Percentiles rank a stretch among this genome's conserved stretches.
phyloP scores from a whole-genome alignment of 2,329 filamentous ascomycete species.

The Davidsoniella virescens region DNA sequence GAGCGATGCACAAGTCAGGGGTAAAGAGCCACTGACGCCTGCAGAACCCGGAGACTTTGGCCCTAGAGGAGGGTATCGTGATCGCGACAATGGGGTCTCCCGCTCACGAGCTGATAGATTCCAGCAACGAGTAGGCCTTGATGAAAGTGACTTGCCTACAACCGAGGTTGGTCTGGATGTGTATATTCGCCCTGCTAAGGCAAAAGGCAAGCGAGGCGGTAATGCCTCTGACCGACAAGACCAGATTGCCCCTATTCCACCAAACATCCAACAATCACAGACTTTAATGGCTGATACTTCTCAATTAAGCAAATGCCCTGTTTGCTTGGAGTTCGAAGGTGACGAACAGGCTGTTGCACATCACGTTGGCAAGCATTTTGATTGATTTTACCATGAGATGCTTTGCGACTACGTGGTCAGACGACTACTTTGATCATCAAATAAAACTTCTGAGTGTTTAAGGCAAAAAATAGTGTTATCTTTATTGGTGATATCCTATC shows the following conservation, averaged over 20 bases:
- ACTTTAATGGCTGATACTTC: background rate
- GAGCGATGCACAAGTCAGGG: slow-evolving; percentile 14
- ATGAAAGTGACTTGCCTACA: too few species aligned
- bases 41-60: slow-evolving; percentile 9
- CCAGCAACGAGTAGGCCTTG: slow-evolving; percentile 16
- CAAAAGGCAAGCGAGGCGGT: slow-evolving; percentile 12
- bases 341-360: slow-evolving; percentile 52
- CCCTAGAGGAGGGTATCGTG: background rate
- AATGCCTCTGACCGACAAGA: background rate
- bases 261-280: background rate
- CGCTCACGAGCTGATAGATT: too few species aligned
- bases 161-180: slow-evolving; percentile 29
- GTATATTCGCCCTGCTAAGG: slow-evolving; percentile 27
- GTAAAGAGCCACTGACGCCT: slow-evolving; percentile 11
- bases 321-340: slow-evolving; percentile 50
- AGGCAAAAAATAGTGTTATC: too few species aligned
- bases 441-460: too few species aligned
- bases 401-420: too few species aligned
- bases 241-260: background rate
- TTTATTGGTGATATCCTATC: too few species aligned
- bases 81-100: slow-evolving; percentile 17
- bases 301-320: slow-evolving; percentile 35
- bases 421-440: too few species aligned
- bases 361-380: slow-evolving; percentile 47
- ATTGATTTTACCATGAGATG: background rate